These are phyloP conservation scores for Paecilomyces sp. DNA, from an alignment of 2,329 filamentous ascomycete species.

Conservation along the genomic window DNA sequence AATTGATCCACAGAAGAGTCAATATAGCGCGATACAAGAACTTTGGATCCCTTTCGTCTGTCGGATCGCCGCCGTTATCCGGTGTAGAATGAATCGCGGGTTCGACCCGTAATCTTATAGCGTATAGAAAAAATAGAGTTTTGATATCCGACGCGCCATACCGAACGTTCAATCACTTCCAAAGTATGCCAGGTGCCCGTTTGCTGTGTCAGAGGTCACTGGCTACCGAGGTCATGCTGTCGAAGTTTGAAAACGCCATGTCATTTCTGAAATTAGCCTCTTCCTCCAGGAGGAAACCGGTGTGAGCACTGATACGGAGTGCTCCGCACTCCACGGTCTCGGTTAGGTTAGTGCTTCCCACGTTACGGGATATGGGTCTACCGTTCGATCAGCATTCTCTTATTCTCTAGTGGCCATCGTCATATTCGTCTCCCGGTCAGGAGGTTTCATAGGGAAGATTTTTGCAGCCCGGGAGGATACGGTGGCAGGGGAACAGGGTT, in stretches of 20 bases:
- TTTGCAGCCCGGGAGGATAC: not conserved
- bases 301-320: not conserved
- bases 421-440: not conserved
- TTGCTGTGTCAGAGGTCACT: not conserved
- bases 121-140: not conserved
- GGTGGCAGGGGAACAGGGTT: not conserved
- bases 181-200: not conserved
- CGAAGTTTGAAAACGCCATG: not conserved
- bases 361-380: not conserved
- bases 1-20: not conserved
- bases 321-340: not conserved
- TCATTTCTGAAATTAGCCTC: not conserved
- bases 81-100: not conserved
- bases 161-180: not conserved
- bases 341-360: not conserved
- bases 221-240: not conserved
- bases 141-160: not conserved
- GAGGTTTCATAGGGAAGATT: not conserved
- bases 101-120: not conserved
- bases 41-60: not conserved
- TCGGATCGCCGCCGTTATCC: not conserved
- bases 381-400: not conserved
- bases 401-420: not conserved
- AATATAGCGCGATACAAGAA: not conserved
- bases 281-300: not conserved